These are phyloP conservation scores for Torulaspora franciscae DNA, from an alignment of 805 yeast genomes.

Conservation along the genomic window DNA sequence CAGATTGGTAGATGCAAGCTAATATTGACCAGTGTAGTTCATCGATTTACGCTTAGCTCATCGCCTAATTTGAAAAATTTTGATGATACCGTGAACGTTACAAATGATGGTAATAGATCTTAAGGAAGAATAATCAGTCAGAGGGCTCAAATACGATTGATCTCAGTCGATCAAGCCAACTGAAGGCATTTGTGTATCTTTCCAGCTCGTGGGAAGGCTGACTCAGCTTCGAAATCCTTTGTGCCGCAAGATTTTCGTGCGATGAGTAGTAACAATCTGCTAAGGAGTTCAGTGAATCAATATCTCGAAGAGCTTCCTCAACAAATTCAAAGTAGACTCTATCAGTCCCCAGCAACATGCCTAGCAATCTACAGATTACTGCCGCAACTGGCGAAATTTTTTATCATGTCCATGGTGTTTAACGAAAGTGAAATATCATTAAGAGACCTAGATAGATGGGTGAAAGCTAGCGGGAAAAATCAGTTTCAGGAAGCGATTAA, in stretches of 20 bases:
- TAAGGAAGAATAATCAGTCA: not conserved
- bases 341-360: constrained; percentile 89
- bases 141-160: not conserved
- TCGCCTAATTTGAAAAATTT: constrained; percentile 6
- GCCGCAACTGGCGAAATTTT: constrained; percentile 85
- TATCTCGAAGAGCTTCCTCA: constrained; percentile 88
- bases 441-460: constrained; percentile 69
- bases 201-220: no score
- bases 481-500: constrained; percentile 70
- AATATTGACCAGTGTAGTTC: not conserved
- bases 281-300: constrained; percentile 75
- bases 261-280: constrained; percentile 35
- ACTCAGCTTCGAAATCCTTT: not conserved
- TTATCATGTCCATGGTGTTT: constrained; percentile 81
- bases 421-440: constrained; percentile 67
- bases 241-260: not conserved
- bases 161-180: not conserved
- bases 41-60: constrained; percentile 6
- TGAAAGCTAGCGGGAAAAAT: constrained; percentile 51
- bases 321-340: constrained; percentile 74
- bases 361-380: constrained; percentile 85
- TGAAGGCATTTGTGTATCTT: not conserved
- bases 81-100: not conserved
- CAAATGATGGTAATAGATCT: constrained; percentile 1
- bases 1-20: not conserved